phyloP scores from a whole-genome alignment of 768 basidiomycete species.

The Lactarius evosmus region DNA sequence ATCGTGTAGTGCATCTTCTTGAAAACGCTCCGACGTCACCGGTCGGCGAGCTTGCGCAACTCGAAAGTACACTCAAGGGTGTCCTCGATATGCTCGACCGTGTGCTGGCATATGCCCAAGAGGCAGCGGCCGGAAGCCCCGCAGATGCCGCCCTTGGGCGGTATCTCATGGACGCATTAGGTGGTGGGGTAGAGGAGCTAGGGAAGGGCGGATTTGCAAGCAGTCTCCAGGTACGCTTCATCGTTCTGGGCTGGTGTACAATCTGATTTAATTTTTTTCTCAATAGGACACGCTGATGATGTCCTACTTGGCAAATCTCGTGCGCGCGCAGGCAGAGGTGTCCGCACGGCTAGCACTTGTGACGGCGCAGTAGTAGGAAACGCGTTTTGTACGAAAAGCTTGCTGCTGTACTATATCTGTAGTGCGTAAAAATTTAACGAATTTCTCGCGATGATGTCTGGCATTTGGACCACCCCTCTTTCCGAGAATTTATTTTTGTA shows the following conservation, averaged over 20 bases:
- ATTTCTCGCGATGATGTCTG: neutral
- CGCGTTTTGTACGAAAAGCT: conserved; percentile 17
- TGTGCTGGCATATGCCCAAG: conserved; percentile 79
- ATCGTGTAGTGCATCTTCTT: conserved; percentile 68
- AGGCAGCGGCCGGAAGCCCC: conserved; percentile 70
- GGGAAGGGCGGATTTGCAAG: conserved; percentile 76
- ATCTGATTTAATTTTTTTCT: conserved; percentile 22
- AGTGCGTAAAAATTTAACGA: neutral
- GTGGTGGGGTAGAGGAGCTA: conserved; percentile 62
- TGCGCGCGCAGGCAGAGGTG: conserved; percentile 90
- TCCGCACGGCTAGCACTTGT: conserved; percentile 82
- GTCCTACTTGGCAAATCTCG: conserved; percentile 89
- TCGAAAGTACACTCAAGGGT: conserved; percentile 67
- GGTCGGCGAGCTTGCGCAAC: conserved; percentile 63
- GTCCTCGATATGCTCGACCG: conserved; percentile 81
- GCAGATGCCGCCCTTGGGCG: conserved; percentile 86
- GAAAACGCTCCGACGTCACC: conserved; percentile 44
- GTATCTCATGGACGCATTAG: conserved; percentile 85
- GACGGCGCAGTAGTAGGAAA: conserved; percentile 41
- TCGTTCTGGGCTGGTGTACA: conserved; percentile 2
- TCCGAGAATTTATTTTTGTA: neutral
- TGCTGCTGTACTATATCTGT: conserved; percentile 23
- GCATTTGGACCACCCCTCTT: neutral
- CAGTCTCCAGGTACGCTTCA: conserved; percentile 59
- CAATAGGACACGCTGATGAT: conserved; percentile 88